Evolutionary conservation across 768 basidiomycete genomes (phyloP), one percentile per base, ranked within the genome.

Genomic region (Mycena chlorophos): DNA sequence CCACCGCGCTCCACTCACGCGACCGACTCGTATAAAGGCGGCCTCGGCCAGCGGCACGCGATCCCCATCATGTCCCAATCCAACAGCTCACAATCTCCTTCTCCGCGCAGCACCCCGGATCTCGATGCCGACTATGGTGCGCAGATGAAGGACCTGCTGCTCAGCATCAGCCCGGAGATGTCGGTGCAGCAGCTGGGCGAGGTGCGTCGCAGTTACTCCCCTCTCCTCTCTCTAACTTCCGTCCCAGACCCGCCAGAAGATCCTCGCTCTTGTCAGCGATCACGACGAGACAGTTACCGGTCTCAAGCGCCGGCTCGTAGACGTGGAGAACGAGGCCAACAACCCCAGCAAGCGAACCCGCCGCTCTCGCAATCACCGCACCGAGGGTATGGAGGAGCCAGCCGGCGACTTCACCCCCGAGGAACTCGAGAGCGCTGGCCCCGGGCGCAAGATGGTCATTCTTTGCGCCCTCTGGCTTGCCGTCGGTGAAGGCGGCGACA

Each of bases 391-490:
- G 13, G 20, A 20, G 25, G 46, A 48, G 4, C 5, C 27, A 14
- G 10, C 46, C 5, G 5, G 20, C 20, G 19, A 19, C 16, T 48
- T 20, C 25, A 48, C 46, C 5, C 19, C 13, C 13, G 13, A 20
- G 20, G 46, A 48, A 25, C 46, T 48, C 25, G n/a, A 14, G 20
- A 13, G 46, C 25, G 13, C 46, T n/a, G 13, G 25, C 19, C 19
- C 46, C 19, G 46, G 46, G 19, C 46, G 46, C 46, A 48, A 48
- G 46, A 23, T 48, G 10, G 46, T 48, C 20, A 20, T 48, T 13
- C 46, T 48, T 10, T 48, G 46, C 46, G 25, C 20, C 16, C 16
- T 27, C 10, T 48, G 46, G 46, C 46, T 48, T 26, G 46, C 46
- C 20, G 10, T 48, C 13, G 46, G 46, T 27, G 25, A 27, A 4